phyloP scores from a whole-genome alignment of 768 basidiomycete genomes.

The Megacollybia marginata region DNA sequence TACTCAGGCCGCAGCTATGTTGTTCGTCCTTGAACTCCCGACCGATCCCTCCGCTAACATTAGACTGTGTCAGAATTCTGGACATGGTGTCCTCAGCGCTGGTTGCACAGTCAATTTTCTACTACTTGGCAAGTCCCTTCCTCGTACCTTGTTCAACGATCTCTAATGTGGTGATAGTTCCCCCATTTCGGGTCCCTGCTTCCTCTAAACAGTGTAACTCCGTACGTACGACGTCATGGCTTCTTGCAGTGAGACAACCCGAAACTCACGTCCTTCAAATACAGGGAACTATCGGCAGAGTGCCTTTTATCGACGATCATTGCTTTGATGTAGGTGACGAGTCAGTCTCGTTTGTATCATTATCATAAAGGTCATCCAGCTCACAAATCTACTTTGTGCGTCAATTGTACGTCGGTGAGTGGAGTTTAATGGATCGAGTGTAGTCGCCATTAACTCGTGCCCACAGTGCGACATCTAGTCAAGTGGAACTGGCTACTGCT shows the following conservation, averaged over 20 bases:
- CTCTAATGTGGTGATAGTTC: slow-evolving; percentile 18
- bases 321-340: slow-evolving; percentile 30
- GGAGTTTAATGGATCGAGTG: not conserved
- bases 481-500: slow-evolving; percentile 20
- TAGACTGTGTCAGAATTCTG: slow-evolving; percentile 13
- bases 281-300: slow-evolving; percentile 32
- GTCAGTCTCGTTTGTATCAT: not conserved
- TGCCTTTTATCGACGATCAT: slow-evolving; percentile 35
- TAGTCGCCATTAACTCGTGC: not conserved
- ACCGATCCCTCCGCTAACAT: not conserved
- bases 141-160: not conserved
- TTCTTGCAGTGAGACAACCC: not conserved
- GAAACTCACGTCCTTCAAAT: not conserved
- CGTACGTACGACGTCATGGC: slow-evolving; percentile 17
- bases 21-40: not conserved
- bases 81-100: slow-evolving; percentile 32
- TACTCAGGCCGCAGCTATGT: not conserved
- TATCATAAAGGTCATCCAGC: slow-evolving; percentile 13
- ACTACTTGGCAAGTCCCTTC: slow-evolving; percentile 28
- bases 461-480: slow-evolving; percentile 2
- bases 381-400: slow-evolving; percentile 38
- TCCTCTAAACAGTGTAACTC: slow-evolving; percentile 30
- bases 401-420: slow-evolving; percentile 29
- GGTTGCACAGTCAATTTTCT: slow-evolving; percentile 36
- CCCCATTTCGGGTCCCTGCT: slow-evolving; percentile 34